These are phyloP conservation scores for Aspergillus quadricinctus DNA, from an alignment of 2,329 filamentous ascomycete genomes.

Conservation along the genomic window DNA sequence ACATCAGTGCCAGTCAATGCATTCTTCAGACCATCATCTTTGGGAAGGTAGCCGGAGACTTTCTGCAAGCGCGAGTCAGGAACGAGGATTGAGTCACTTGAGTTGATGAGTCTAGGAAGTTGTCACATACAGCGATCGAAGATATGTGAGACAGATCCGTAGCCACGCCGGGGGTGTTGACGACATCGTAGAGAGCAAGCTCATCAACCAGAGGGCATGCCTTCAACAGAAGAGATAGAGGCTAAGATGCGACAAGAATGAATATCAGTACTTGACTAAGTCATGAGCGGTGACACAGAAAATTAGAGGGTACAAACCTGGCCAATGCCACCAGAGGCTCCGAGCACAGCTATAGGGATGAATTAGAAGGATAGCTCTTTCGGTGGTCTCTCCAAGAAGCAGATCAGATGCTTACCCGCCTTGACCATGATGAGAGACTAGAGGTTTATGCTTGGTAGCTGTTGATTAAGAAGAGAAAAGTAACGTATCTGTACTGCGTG, in stretches of 20 bases:
- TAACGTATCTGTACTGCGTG: neutral
- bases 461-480: neutral
- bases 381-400: neutral
- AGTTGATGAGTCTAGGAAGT: neutral
- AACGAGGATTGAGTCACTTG: constrained; percentile 1
- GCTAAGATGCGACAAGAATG: constrained; percentile 49
- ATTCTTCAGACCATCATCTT: constrained; percentile 75
- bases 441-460: constrained; percentile 2
- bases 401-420: constrained; percentile 31
- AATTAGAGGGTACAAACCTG: constrained; percentile 60
- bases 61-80: constrained; percentile 53
- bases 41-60: constrained; percentile 82
- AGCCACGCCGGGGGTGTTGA: constrained; percentile 95
- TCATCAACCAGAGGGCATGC: constrained; percentile 81
- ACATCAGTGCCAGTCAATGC: constrained; percentile 92
- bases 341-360: constrained; percentile 65
- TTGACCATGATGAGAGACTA: constrained; percentile 44
- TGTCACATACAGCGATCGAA: constrained; percentile 66
- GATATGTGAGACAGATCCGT: constrained; percentile 98
- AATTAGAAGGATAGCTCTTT: constrained; percentile 13
- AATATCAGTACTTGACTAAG: constrained; percentile 1
- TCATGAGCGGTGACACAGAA: neutral
- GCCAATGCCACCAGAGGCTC: constrained; percentile 96
- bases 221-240: constrained; percentile 94
- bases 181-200: constrained; percentile 97